Evolutionary conservation across 2,329 filamentous ascomycete species (phyloP), one percentile per base, ranked within the genome.

Genomic region (Cytospora paraplurivora): DNA sequence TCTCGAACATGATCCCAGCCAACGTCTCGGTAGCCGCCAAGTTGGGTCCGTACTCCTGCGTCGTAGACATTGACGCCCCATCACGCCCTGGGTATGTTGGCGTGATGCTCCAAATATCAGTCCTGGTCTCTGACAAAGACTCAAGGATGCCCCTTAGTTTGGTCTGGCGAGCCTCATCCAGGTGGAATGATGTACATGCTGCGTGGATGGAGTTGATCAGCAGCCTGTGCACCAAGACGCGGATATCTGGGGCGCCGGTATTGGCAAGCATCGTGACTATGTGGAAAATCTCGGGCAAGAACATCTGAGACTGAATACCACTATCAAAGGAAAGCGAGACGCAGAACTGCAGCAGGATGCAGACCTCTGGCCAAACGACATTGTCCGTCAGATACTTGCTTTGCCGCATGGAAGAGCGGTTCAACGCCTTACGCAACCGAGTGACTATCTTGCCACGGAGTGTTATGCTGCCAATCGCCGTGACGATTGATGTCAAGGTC

Each of bases 261-360:
- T 89, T 89, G 41, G 86, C 85, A 33, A 90, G 78, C 85, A 90
- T 89, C 0, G 88, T 89, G 64, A 89, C 85, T 56, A 90, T 79
- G 73, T 90, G 88, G 71, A 90, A 90, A 53, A 90, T 80, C 71
- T 90, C 88, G 0, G 88, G 87, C 7, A 90, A 76, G 68, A 86
- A 90, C 52, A 89, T 78, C 72, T 90, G 87, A 4, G 87, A 82
- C 72, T 90, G 88, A 15, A 88, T 81, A 27, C 86, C 85, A 67
- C 83, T 87, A 72, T 89, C 85, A 67, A 90, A 90, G 1, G 88
- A 90, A 57, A 89, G 77, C 1, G 86, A 83, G 15, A 89, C 76
- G 66, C 86, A 89, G 67, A 90, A 87, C 53, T 87, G 85, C 56
- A 90, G 77, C 37, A 90, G 76, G 53, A 89, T 81, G 70, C 87